Percentiles rank a stretch among this genome's conserved stretches.
Evolutionary conservation across 192 early-diverging fungal genomes (phyloP).

Genomic region (Mortierella antarctica): DNA sequence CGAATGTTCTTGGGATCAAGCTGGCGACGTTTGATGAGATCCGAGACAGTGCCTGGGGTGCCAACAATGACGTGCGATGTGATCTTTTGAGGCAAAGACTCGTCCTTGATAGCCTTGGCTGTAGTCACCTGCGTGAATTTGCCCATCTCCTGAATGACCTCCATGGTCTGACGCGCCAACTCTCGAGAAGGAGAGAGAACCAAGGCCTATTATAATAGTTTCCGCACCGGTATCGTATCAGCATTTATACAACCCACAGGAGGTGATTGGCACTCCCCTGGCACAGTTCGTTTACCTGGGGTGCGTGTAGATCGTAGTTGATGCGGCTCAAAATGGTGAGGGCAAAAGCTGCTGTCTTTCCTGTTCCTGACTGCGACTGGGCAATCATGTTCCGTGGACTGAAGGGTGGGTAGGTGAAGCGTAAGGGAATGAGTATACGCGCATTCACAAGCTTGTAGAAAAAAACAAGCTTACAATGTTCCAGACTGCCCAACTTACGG

Average conservation of each 20-base stretch:
- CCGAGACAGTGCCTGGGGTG: conserved; percentile 92
- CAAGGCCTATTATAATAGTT: conserved; percentile 64
- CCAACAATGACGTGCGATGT: conserved; percentile 89
- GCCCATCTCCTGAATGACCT: conserved; percentile 90
- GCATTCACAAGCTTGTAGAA: too few species aligned
- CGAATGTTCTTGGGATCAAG: conserved; percentile 71
- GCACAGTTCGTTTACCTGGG: conserved; percentile 63
- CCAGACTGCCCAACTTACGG: conserved; percentile 64
- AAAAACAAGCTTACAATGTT: too few species aligned
- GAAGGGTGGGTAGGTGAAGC: not conserved
- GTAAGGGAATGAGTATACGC: too few species aligned
- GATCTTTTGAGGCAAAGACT: conserved; percentile 59
- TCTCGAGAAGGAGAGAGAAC: conserved; percentile 94
- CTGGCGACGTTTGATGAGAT: conserved; percentile 73
- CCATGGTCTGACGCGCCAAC: conserved; percentile 94
- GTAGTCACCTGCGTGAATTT: conserved; percentile 86
- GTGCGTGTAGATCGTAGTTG: conserved; percentile 69
- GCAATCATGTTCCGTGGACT: conserved; percentile 96
- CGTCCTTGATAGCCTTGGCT: conserved; percentile 84
- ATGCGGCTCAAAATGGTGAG: conserved; percentile 93
- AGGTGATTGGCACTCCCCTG: not conserved
- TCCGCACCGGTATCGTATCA: not conserved
- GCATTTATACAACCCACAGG: too few species aligned
- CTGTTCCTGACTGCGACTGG: conserved; percentile 98
- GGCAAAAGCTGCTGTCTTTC: conserved; percentile 97